Conservation (phyloP, 495 filamentous ascomycete species). For the Chaetomium cochliodes region DNA sequence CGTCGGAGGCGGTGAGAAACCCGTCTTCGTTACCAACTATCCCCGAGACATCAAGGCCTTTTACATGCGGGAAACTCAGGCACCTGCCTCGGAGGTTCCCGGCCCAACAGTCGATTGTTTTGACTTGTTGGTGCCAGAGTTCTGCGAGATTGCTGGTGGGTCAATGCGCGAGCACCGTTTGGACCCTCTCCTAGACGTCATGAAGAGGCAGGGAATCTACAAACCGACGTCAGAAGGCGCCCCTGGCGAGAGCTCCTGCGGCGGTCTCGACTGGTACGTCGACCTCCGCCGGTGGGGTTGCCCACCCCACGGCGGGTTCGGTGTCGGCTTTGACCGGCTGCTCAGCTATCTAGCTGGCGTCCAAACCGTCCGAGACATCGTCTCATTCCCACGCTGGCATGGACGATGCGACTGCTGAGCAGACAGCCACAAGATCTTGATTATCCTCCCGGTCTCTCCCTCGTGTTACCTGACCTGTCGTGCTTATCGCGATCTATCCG, state of each 20-base stretch:
- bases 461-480: slow-evolving; percentile 30
- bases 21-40: slow-evolving; percentile 93
- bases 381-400: slow-evolving; percentile 85
- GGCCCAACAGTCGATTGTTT: slow-evolving; percentile 82
- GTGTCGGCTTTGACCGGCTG: slow-evolving; percentile 88
- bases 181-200: slow-evolving; percentile 64
- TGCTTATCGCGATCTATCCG: slow-evolving; percentile 44
- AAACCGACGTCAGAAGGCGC: slow-evolving; percentile 18
- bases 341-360: slow-evolving; percentile 83
- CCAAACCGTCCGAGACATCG: slow-evolving; percentile 79
- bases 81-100: slow-evolving; percentile 24
- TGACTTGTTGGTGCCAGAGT: slow-evolving; percentile 85
- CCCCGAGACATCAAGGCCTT: slow-evolving; percentile 85
- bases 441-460: slow-evolving; percentile 12
- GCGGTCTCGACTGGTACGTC: slow-evolving; percentile 80
- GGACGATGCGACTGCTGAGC: slow-evolving; percentile 86
- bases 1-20: slow-evolving; percentile 59
- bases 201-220: slow-evolving; percentile 50
- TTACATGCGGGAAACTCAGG: slow-evolving; percentile 76
- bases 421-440: slow-evolving; percentile 3
- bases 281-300: slow-evolving; percentile 91
- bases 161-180: slow-evolving; percentile 91
- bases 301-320: slow-evolving; percentile 95
- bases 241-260: slow-evolving; percentile 16
- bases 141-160: slow-evolving; percentile 87